phyloP scores from a whole-genome alignment of 495 filamentous ascomycete species.

The Xylaria acuta region DNA sequence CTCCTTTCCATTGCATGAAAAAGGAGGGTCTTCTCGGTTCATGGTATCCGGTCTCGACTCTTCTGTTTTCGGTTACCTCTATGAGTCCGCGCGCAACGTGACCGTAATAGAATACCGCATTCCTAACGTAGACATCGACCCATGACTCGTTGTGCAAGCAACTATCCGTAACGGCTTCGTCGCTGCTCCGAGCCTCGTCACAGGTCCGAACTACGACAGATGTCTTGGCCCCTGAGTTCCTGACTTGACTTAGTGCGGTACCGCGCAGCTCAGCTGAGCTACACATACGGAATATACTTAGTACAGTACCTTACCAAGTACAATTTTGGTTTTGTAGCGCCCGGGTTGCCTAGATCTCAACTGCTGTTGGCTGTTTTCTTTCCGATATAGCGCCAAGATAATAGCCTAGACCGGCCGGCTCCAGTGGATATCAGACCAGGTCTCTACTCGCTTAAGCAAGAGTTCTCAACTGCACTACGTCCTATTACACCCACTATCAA shows the following conservation, averaged over 20 bases:
- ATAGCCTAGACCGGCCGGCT: slow-evolving; percentile 11
- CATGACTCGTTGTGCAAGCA: not conserved
- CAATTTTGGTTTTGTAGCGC: not conserved
- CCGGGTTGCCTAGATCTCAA: not conserved
- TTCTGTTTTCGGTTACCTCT: not conserved
- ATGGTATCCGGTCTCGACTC: not conserved
- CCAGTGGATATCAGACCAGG: not conserved
- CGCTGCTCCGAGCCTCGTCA: not conserved
- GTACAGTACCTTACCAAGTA: not conserved
- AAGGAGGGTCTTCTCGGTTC: not conserved
- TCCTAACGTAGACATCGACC: not conserved
- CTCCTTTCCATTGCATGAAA: not conserved
- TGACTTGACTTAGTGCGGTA: not conserved
- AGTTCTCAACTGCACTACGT: not conserved
- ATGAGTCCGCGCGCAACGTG: too few species aligned
- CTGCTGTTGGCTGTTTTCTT: slow-evolving; percentile 8
- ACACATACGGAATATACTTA: not conserved
- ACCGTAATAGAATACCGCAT: not conserved
- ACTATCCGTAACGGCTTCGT: not conserved
- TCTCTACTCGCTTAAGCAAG: slow-evolving; percentile 2
- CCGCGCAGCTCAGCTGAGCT: not conserved
- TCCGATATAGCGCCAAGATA: slow-evolving; percentile 4
- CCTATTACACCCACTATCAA: not conserved
- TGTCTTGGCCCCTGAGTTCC: not conserved
- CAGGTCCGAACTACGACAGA: not conserved